phyloP scores from a whole-genome alignment of 1,139 yeast genomes.

The Blastobotrys arbuscula region DNA sequence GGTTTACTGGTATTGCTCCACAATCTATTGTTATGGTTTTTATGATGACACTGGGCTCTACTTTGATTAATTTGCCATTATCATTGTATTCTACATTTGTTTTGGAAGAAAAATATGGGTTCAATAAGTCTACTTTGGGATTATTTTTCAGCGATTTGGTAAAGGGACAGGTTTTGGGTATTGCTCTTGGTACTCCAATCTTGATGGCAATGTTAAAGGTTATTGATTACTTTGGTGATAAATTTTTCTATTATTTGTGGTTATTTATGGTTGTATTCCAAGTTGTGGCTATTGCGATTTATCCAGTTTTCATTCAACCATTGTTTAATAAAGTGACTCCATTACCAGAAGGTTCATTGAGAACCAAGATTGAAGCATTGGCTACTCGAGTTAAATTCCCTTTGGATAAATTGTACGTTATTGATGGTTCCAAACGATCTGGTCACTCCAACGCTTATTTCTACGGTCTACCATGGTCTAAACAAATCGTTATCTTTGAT shows the following conservation, averaged over 20 bases:
- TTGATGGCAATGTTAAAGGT: constrained; percentile 73
- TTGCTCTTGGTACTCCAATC: constrained; percentile 65
- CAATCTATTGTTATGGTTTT: constrained; percentile 65
- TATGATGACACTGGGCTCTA: constrained; percentile 44
- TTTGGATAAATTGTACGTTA: constrained; percentile 71
- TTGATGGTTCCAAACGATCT: constrained; percentile 94
- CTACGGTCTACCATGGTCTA: constrained; percentile 93
- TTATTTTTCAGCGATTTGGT: constrained; percentile 69
- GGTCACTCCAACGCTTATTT: constrained; percentile 96
- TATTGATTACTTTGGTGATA: constrained; percentile 70
- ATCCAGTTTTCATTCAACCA: constrained; percentile 84
- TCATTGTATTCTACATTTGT: constrained; percentile 77
- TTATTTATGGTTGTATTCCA: constrained; percentile 65
- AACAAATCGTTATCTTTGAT: constrained; percentile 88
- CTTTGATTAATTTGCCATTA: constrained; percentile 57
- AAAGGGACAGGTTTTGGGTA: constrained; percentile 51
- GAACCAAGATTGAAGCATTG: constrained; percentile 69
- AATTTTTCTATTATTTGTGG: constrained; percentile 75
- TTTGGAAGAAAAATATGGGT: constrained; percentile 87
- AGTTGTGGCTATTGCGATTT: constrained; percentile 60
- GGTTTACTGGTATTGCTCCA: constrained; percentile 31
- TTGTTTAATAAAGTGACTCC: constrained; percentile 88
- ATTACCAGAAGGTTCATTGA: constrained; percentile 83
- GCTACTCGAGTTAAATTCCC: constrained; percentile 80
- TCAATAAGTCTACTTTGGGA: constrained; percentile 71